Conservation (phyloP, 2,329 filamentous ascomycete species). For the Simplicillium sp. region DNA sequence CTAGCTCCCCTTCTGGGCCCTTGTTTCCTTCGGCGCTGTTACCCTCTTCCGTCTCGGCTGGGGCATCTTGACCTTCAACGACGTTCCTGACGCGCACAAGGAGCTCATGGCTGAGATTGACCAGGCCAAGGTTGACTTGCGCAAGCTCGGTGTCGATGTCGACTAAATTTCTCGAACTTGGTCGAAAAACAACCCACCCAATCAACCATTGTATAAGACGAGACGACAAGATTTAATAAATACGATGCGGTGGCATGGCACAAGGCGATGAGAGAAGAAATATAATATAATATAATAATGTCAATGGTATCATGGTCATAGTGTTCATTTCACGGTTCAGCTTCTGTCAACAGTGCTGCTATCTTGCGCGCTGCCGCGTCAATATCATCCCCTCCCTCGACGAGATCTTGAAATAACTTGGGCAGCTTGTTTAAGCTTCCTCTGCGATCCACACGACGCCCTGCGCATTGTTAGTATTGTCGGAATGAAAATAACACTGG, state of each 20-base stretch:
- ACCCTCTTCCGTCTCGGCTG: constrained; percentile 85
- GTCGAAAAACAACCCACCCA: not conserved
- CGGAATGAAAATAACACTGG: not conserved
- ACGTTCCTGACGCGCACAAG: constrained; percentile 81
- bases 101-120: constrained; percentile 84
- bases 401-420: constrained; percentile 48
- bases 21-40: constrained; percentile 86
- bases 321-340: not conserved
- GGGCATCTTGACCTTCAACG: constrained; percentile 93
- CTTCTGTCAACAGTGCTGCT: constrained; percentile 42
- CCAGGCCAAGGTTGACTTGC: constrained; percentile 63
- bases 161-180: constrained; percentile 45
- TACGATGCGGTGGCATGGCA: not conserved
- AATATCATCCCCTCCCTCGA: constrained; percentile 45
- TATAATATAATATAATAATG: not conserved
- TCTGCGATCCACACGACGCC: constrained; percentile 49
- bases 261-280: not conserved
- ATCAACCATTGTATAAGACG: not conserved
- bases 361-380: constrained; percentile 48
- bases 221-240: not conserved
- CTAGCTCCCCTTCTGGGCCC: constrained; percentile 84
- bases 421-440: constrained; percentile 49
- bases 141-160: constrained; percentile 65
- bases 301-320: constrained; percentile 8
- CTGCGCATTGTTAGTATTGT: constrained; percentile 25